Evolutionary conservation across 2,329 filamentous ascomycete species (phyloP), one percentile per base, ranked within the genome.

Genomic region (Aspergillus flavus): DNA sequence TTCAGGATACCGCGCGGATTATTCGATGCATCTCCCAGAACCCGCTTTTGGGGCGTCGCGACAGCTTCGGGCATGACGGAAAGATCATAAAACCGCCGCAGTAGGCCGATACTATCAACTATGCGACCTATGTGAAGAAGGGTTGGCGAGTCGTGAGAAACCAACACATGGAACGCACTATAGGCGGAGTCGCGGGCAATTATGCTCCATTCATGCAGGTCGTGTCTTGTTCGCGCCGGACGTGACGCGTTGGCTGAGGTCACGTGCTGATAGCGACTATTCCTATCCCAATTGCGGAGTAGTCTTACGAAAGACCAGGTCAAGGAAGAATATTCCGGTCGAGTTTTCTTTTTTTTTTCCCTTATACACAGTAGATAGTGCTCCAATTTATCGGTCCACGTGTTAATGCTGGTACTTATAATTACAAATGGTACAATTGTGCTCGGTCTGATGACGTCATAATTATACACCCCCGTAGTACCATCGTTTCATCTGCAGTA

Each of bases 11-110:
- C 91, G 70, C 85, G 85, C 64, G 86, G 85, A 68, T 85, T 83
- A 71, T 85, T 90, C 63, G 88, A 87, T 64, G 87, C 82, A 73
- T 93, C 90, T 68, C 85, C 88, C 56, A 93, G 82, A 71, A 90
- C 87, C 73, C 91, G 87, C 81, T 93, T 93, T 79, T 91, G 88
- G 60, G 90, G 87, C 61, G 73, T 77, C 14, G 75, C 56, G 39
- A 75, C 69, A 32, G 78, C 75, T 73, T 80, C 78, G 63, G 77
- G 69, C 79, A 82, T 81, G 57, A 36, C 72, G 62, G 53, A 53
- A 50, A 59, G 30, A 66, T 65, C 69, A 71, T 64, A 52, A 66
- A 63, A n/a, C 48, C 21, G 39, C 57, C 41, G 14, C n/a, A 41
- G 34, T 34, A 43, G 21, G n/a, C 21, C 14, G 57, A 43, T 43